Evolutionary conservation across 2,329 filamentous ascomycete genomes (phyloP), one percentile per base, ranked within the genome.

Genomic region (Fusarium camptoceras): DNA sequence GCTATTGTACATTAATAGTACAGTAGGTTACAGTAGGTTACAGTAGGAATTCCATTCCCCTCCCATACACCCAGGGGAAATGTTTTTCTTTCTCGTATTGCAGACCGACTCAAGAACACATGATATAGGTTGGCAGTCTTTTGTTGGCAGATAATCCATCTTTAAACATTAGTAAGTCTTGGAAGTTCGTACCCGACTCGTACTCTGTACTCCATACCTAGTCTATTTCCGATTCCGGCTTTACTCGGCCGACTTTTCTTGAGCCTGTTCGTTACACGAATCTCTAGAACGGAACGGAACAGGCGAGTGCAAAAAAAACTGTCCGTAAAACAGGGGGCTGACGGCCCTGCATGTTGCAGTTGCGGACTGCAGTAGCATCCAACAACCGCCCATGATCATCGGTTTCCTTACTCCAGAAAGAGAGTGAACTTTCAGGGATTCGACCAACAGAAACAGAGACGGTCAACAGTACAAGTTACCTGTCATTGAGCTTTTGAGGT

Each of bases 41-140:
- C 44, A 53, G 34, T 24, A 54, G 37, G 43, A 68, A 59, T 59
- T 24, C 42, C 18, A 48, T 48, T 49, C 22, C 24, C 30, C 22
- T 55, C 28, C 43, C 22, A 68, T 50, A 64, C 55, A 41, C 55
- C 37, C 44, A 43, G 44, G 25, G 53, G 25, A 53, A 39, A 51
- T 66, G 47, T 34, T 41, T 66, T n/a, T 20, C 53, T 47, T 47
- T 71, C 67, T 70, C 67, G 63, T 70, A 68, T 71, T 55, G 43
- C 57, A 64, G 54, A 54, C 42, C 56, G 44, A 67, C 37, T 44
- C 28, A 34, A 62, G 42, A 51, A 47, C 63, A 70, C 58, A 58
- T 68, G 68, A 70, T 70, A 47, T 25, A 55, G 54, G 55, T 41
- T 51, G 27, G 20, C 44, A 49, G 39, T 41, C 22, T 42, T 39